A percentile compares a stretch with the other conserved stretches of the same genome.
These are phyloP conservation scores for Carnegiea gigantea DNA, from an alignment of 179 eudicot genomes.

Conservation along the genomic window DNA sequence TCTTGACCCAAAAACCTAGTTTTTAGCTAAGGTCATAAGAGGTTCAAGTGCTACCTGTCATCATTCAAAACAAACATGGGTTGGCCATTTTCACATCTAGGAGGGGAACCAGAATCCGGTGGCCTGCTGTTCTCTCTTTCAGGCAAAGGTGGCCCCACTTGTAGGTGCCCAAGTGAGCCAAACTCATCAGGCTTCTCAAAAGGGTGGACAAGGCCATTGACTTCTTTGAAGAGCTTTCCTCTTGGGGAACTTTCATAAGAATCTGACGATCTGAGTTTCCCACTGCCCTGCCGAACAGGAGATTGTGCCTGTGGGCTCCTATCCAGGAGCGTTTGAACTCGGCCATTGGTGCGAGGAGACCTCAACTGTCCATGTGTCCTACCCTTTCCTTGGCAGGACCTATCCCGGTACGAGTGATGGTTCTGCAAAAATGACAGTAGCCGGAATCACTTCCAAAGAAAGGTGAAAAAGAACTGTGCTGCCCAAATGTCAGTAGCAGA, in stretches of 20 bases:
- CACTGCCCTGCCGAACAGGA: slow-evolving; percentile 32
- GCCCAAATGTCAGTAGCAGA: neutral
- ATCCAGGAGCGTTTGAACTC: slow-evolving; percentile 31
- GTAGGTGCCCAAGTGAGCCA: slow-evolving; percentile 24
- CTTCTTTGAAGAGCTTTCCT: slow-evolving; percentile 33
- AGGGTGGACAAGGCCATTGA: slow-evolving; percentile 33
- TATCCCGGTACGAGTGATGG: slow-evolving; percentile 42
- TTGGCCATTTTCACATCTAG: slow-evolving; percentile 28
- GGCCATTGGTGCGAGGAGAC: slow-evolving; percentile 49
- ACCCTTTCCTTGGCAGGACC: slow-evolving; percentile 39
- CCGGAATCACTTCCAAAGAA: slow-evolving; percentile 6
- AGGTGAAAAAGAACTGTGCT: neutral
- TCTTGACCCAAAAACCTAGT: neutral
- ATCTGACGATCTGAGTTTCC: slow-evolving; percentile 29
- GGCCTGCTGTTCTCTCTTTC: slow-evolving; percentile 24
- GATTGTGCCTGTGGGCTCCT: slow-evolving; percentile 30
- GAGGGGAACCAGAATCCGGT: slow-evolving; percentile 22
- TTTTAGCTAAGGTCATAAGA: slow-evolving; percentile 9
- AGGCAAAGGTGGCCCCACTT: slow-evolving; percentile 9
- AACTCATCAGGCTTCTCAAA: slow-evolving; percentile 32
- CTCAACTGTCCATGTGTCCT: slow-evolving; percentile 47
- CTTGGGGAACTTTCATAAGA: slow-evolving; percentile 36
- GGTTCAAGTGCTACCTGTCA: slow-evolving; percentile 37
- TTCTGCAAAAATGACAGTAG: slow-evolving; percentile 37
- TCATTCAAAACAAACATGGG: slow-evolving; percentile 25